Conservation (phyloP, 2,329 filamentous ascomycete species). For the Arthrobotrys pseudoclavata region DNA sequence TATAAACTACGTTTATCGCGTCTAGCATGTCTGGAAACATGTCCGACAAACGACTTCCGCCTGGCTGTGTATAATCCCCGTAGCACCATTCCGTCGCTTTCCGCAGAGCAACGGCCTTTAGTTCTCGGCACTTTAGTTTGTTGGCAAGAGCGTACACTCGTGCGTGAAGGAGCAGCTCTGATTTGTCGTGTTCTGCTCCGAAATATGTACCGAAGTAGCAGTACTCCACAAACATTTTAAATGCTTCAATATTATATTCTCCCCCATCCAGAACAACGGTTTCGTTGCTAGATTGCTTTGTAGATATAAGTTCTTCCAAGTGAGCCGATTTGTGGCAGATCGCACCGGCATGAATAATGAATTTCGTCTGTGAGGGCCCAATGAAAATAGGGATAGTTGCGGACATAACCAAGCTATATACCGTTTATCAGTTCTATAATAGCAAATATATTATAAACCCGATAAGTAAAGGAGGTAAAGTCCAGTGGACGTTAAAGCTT, state of each 20-base stretch:
- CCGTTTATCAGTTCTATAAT: too few relatives aligned
- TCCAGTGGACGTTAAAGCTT: too few relatives aligned
- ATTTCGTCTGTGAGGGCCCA: background rate
- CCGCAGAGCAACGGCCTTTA: slow-evolving; percentile 17
- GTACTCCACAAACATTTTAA: slow-evolving; percentile 42
- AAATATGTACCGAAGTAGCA: slow-evolving; percentile 36
- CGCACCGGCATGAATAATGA: background rate
- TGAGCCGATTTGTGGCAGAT: background rate
- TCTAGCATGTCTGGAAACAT: slow-evolving; percentile 7
- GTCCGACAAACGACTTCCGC: background rate
- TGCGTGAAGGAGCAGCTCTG: slow-evolving; percentile 11
- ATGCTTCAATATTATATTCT: slow-evolving; percentile 12
- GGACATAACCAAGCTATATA: background rate
- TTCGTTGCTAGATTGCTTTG: background rate
- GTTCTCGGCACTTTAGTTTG: slow-evolving; percentile 7
- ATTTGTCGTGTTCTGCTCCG: background rate
- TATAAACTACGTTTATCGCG: slow-evolving; percentile 17
- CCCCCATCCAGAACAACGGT: slow-evolving; percentile 6
- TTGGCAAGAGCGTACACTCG: slow-evolving; percentile 28
- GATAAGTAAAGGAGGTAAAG: too few relatives aligned
- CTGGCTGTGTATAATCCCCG: background rate
- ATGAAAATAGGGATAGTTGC: background rate
- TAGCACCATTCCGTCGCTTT: slow-evolving; percentile 24
- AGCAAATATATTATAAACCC: too few relatives aligned
- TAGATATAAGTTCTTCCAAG: background rate